These are phyloP conservation scores for Yamadazyma oceani DNA, from an alignment of 1,139 yeast genomes.

Conservation along the genomic window DNA sequence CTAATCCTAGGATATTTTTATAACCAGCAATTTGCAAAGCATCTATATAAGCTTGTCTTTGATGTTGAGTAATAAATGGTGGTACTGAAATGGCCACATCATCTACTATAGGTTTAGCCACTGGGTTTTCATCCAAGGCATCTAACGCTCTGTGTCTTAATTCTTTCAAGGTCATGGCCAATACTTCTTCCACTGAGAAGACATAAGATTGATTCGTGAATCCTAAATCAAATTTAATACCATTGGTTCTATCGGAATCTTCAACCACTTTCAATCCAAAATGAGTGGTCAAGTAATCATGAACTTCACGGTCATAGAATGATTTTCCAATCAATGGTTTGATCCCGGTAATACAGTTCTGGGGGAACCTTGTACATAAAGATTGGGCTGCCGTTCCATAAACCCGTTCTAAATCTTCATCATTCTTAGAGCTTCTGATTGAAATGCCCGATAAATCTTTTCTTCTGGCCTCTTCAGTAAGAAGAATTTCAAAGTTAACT, in stretches of 20 bases:
- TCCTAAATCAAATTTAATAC: constrained; percentile 58
- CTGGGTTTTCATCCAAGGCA: constrained; percentile 32
- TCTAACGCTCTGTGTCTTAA: constrained; percentile 62
- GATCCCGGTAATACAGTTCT: constrained; percentile 61
- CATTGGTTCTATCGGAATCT: constrained; percentile 40
- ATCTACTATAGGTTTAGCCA: constrained; percentile 40
- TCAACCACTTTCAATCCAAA: constrained; percentile 58
- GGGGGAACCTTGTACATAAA: constrained; percentile 73
- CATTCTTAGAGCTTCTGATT: constrained; percentile 44
- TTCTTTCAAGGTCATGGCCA: constrained; percentile 80
- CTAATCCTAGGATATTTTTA: constrained; percentile 58
- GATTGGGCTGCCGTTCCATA: constrained; percentile 80
- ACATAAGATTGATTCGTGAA: constrained; percentile 40
- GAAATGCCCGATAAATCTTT: constrained; percentile 83
- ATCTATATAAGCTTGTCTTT: constrained; percentile 72
- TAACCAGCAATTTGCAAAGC: constrained; percentile 73
- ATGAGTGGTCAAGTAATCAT: constrained; percentile 50
- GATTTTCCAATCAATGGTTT: constrained; percentile 73
- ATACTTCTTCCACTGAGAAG: constrained; percentile 65
- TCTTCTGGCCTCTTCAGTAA: constrained; percentile 88
- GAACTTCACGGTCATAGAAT: constrained; percentile 44
- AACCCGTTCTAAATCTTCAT: constrained; percentile 58
- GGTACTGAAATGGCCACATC: constrained; percentile 82
- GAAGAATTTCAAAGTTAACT: constrained; percentile 79
- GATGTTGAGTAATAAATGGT: constrained; percentile 61